Base-by-base conservation (phyloP, 148 eudicot species). In the Bassia scoparia region DNA sequence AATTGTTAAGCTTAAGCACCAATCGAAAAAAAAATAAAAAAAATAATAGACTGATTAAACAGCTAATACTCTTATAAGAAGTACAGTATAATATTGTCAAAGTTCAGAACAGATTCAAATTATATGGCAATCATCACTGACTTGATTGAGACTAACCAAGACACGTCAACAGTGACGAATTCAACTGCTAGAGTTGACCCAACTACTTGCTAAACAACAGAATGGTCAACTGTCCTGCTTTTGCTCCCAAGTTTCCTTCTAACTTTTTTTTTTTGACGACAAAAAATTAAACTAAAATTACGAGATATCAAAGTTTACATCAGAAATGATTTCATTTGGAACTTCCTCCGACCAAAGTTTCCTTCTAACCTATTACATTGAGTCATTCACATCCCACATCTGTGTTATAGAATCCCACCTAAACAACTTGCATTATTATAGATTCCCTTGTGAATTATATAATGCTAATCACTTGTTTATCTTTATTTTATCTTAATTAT, bases 101-200 rank as follows among this genome's bases (percentile, higher is more conserved):
- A 61, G 8, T 30, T 23, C 63, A 30, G 33, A 16, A 60, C 33
- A 8, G 2, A 30, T 3, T 26, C 24, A 6, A 61, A 61, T 34
- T 18, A 61, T 61, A 9, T 61, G 24, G 66, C 66, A 9, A 3
- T 61, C 43, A 34, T 21, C 43, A 61, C 43, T 61, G 38, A 61
- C 43, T 61, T 61, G 66, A 61, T 21, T 34, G 4, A 33, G 44
- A 61, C 43, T 18, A 61, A 33, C 38, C 9, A 38, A n/a, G 68
- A 37, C 29, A 56, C 71, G 77, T 74, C 63, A 67, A 75, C 63
- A 67, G 56, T 74, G 77, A 74, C 77, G 77, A 54, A 74, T 38
- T 27, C 31, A 26, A 33, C 49, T 11, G 31, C 2, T 4, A 34
- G 37, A 1, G 34, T 61, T 48, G 50, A 73, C 50, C 27, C 43